Evolutionary conservation across 768 basidiomycete genomes (phyloP).

Genomic region (Suillus decipiens): DNA sequence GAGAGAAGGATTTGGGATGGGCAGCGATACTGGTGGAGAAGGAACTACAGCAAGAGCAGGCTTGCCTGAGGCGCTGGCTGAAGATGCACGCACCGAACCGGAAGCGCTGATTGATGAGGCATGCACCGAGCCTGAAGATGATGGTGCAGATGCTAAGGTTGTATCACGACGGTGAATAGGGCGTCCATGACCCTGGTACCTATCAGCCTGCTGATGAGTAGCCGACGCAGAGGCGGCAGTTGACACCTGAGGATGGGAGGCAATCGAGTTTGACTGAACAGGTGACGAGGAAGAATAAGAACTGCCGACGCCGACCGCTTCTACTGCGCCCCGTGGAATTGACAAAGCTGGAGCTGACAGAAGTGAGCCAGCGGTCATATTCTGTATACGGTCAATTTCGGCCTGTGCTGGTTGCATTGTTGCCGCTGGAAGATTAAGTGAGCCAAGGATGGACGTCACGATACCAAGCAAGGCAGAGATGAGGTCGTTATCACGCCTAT

Average conservation of each 20-base stretch:
- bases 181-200: background rate
- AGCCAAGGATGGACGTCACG: rapidly evolving
- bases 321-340: background rate
- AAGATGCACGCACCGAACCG: background rate
- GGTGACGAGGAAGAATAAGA: background rate
- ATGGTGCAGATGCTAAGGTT: background rate
- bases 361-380: background rate
- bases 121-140: background rate
- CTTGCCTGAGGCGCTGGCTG: background rate
- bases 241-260: background rate
- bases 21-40: background rate
- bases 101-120: background rate
- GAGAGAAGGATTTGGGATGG: background rate
- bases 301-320: background rate
- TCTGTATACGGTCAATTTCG: background rate
- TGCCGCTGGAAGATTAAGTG: background rate
- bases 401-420: background rate
- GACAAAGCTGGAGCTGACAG: background rate
- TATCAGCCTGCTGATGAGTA: background rate
- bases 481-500: background rate
- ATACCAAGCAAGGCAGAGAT: background rate
- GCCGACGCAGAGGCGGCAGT: background rate
- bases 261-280: background rate
- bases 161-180: background rate
- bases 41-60: slow-evolving; percentile 1